Percentiles rank a stretch among this genome's conserved stretches.
Evolutionary conservation across 192 early-diverging fungal species (phyloP).

Genomic region (Coemansia sp.): DNA sequence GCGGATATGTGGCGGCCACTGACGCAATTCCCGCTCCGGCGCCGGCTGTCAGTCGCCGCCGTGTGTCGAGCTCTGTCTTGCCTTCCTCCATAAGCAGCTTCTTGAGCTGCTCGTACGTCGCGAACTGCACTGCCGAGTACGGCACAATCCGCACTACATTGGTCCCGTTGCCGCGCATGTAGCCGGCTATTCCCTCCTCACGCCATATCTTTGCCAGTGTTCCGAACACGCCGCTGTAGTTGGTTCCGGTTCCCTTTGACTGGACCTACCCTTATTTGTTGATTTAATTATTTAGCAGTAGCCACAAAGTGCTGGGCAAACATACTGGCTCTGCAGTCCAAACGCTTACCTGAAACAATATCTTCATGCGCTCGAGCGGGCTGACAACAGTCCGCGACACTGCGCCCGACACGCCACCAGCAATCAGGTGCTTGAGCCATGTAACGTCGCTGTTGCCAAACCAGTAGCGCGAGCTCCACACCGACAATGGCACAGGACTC

Average conservation of each 20-base stretch:
- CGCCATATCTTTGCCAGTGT: slow-evolving; percentile 78
- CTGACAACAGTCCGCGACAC: slow-evolving; percentile 78
- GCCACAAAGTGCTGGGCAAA: background rate
- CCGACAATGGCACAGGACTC: slow-evolving; percentile 8
- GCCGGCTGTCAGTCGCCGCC: slow-evolving; percentile 68
- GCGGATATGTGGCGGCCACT: slow-evolving; percentile 75
- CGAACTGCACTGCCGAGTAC: slow-evolving; percentile 81
- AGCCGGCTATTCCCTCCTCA: slow-evolving; percentile 71
- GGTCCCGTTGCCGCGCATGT: slow-evolving; percentile 81
- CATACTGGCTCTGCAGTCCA: background rate
- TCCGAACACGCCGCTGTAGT: slow-evolving; percentile 67
- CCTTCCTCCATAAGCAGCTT: slow-evolving; percentile 65
- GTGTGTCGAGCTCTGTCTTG: slow-evolving; percentile 69
- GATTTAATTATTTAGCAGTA: slow-evolving; percentile 10
- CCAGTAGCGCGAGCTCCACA: slow-evolving; percentile 56
- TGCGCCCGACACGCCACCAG: slow-evolving; percentile 75
- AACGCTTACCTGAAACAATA: slow-evolving; percentile 71
- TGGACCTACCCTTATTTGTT: slow-evolving; percentile 51
- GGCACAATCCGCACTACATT: slow-evolving; percentile 81
- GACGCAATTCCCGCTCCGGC: slow-evolving; percentile 76
- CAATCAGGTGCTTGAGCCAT: slow-evolving; percentile 72
- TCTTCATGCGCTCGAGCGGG: slow-evolving; percentile 83
- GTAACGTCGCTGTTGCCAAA: slow-evolving; percentile 56
- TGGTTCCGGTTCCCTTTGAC: slow-evolving; percentile 53
- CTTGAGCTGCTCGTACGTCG: slow-evolving; percentile 79